These are phyloP conservation scores for Blastobotrys malaysiensis DNA, from an alignment of 1,139 yeast genomes.

Conservation along the genomic window DNA sequence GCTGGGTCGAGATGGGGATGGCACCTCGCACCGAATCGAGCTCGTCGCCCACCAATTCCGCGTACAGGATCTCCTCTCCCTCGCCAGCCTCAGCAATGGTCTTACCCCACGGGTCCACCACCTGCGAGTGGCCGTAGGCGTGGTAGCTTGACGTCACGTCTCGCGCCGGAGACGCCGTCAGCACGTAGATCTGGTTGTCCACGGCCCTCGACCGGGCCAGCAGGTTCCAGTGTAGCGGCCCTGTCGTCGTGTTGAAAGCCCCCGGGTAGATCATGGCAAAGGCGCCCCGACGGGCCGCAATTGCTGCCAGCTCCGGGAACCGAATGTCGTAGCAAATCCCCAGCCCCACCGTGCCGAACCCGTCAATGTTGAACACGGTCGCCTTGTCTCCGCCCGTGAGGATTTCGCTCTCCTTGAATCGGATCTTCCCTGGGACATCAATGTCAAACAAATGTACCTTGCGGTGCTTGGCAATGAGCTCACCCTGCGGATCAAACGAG, in stretches of 20 bases:
- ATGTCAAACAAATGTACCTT: constrained; percentile 88
- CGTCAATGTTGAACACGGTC: constrained; percentile 65
- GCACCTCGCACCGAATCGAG: constrained; percentile 59
- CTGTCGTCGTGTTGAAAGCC: constrained; percentile 93
- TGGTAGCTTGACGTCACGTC: constrained; percentile 69
- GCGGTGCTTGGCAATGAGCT: constrained; percentile 76
- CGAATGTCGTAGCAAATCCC: constrained; percentile 92
- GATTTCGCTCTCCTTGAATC: constrained; percentile 75
- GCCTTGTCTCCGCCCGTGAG: constrained; percentile 75
- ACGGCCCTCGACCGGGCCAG: constrained; percentile 83
- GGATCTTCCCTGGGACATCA: constrained; percentile 82
- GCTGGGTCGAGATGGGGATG: constrained; percentile 73
- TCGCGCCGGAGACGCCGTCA: constrained; percentile 86
- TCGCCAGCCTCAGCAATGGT: constrained; percentile 80
- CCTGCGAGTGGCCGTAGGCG: constrained; percentile 89
- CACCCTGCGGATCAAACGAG: constrained; percentile 66
- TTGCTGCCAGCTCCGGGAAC: constrained; percentile 83
- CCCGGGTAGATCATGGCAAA: constrained; percentile 94
- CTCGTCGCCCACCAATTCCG: constrained; percentile 64
- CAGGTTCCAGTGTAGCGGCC: constrained; percentile 91
- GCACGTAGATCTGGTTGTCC: constrained; percentile 77
- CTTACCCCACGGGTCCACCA: constrained; percentile 81
- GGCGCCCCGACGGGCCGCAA: constrained; percentile 68
- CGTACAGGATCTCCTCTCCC: constrained; percentile 74
- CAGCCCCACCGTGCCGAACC: constrained; percentile 72